Conservation (phyloP, 2,329 filamentous ascomycete species). For the Exophiala spinifera region DNA sequence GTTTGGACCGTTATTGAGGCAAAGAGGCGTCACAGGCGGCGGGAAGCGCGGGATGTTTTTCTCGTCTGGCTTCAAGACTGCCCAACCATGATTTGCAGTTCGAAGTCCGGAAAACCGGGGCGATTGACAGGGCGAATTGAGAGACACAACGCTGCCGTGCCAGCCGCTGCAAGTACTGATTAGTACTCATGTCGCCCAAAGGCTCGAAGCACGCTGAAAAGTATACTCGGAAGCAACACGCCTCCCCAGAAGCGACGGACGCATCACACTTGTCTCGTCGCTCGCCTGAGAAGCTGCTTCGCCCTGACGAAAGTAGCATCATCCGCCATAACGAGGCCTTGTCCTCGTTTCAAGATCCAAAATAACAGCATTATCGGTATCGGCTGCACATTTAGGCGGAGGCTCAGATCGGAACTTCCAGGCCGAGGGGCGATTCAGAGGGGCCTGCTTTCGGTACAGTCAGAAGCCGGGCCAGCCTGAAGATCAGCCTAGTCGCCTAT, state of each 20-base stretch:
- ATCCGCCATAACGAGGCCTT: background rate
- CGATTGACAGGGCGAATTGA: constrained; percentile 16
- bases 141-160: constrained; percentile 13
- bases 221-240: too few species aligned
- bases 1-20: too few species aligned
- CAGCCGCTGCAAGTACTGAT: constrained; percentile 21
- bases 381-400: background rate
- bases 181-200: background rate
- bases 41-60: constrained; percentile 16
- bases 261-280: too few species aligned
- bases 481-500: background rate
- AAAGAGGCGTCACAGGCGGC: constrained; percentile 14
- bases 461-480: background rate
- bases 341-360: background rate
- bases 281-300: background rate
- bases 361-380: background rate
- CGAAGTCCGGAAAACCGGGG: constrained; percentile 2
- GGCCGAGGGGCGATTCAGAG: background rate
- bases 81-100: constrained; percentile 11
- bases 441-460: background rate
- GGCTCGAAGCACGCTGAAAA: background rate
- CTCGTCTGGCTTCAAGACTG: background rate
- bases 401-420: background rate
- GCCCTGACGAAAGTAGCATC: background rate
- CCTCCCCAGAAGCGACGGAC: too few species aligned